Conservation (phyloP, 1,284 basidiomycete species). For the Ceratobasidium sp. region DNA sequence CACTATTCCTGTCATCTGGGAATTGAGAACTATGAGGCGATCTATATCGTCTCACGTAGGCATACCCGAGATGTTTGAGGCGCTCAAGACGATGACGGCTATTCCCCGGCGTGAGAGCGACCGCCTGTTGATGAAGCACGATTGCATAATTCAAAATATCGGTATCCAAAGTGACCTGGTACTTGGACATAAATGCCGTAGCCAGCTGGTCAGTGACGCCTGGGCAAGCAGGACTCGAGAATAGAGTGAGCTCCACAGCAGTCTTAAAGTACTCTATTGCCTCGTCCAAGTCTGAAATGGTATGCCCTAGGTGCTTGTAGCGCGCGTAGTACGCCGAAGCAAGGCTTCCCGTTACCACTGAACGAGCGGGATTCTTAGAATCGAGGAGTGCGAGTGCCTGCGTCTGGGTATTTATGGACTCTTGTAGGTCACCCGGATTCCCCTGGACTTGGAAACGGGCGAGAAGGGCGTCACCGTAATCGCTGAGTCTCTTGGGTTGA, state of each 20-base stretch:
- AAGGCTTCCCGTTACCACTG: constrained; percentile 12
- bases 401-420: neutral
- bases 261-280: constrained; percentile 26
- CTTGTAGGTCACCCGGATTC: neutral
- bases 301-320: constrained; percentile 2
- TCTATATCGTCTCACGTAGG: constrained; percentile 17
- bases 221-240: constrained; percentile 10
- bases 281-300: constrained; percentile 7
- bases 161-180: neutral
- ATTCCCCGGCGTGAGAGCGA: constrained; percentile 8
- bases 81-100: constrained; percentile 2
- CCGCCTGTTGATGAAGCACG: constrained; percentile 9
- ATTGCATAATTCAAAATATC: constrained; percentile 10
- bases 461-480: constrained; percentile 26
- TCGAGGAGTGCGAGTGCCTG: constrained; percentile 11
- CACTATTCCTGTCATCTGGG: neutral
- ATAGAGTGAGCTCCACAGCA: constrained; percentile 23
- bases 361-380: neutral
- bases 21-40: neutral
- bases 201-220: constrained; percentile 4
- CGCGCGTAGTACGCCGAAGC: constrained; percentile 16
- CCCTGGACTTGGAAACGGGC: constrained; percentile 14
- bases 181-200: constrained; percentile 21
- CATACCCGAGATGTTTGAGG: constrained; percentile 10
- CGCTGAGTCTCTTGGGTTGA: constrained; percentile 22